Evolutionary conservation across 1,284 basidiomycete species (phyloP).

Genomic region (Ceratobasidium sp.): DNA sequence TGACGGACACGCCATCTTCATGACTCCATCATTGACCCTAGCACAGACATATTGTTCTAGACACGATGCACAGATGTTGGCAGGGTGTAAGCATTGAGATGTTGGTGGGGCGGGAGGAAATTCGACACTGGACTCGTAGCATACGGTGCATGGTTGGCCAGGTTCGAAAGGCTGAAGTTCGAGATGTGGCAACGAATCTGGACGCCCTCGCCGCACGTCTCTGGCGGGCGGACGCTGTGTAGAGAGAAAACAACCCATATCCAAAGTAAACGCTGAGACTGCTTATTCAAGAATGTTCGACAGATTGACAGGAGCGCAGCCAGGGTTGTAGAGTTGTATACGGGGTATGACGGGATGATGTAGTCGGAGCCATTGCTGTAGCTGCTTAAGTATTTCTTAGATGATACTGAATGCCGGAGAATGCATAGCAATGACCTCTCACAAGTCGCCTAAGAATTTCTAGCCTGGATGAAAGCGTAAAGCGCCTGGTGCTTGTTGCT

Average conservation of each 20-base stretch:
- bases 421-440: neutral
- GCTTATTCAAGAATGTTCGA: neutral
- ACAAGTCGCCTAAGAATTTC: neutral
- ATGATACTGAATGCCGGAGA: neutral
- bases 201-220: neutral
- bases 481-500: neutral
- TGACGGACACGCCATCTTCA: conserved; percentile 9
- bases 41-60: conserved; percentile 7
- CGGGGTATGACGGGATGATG: neutral
- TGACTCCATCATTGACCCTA: neutral
- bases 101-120: conserved; percentile 28
- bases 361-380: neutral
- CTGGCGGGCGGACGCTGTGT: neutral
- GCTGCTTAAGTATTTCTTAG: conserved; percentile 9
- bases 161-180: neutral
- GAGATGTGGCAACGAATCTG: neutral
- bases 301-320: neutral
- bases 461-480: neutral
- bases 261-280: neutral
- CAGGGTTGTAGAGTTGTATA: neutral
- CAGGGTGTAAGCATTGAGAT: conserved; percentile 1
- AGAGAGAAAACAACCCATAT: conserved; percentile 17
- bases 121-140: neutral
- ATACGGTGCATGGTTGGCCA: conserved; percentile 1
- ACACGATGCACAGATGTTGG: conserved; percentile 25